A percentile compares a stretch with the other conserved stretches of the same genome.
Conservation (phyloP, 2,329 filamentous ascomycete genomes). For the Penicillium verrucosum region DNA sequence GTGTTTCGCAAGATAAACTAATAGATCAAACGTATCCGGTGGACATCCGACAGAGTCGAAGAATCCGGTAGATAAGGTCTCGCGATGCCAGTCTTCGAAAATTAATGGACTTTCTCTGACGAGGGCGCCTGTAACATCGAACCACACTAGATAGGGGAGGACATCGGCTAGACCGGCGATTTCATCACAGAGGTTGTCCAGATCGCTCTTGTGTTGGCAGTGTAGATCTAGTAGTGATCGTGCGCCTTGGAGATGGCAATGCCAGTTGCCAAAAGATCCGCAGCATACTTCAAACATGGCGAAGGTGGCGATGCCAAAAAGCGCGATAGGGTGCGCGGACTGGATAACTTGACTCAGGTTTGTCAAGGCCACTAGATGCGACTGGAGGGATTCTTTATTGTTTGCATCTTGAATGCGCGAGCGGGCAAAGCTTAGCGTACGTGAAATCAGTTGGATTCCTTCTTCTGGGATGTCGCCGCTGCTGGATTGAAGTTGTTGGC, state of each 20-base stretch:
- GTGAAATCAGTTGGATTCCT: conserved; percentile 25
- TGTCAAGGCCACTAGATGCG: conserved; percentile 35
- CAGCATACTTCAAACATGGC: conserved; percentile 47
- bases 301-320: conserved; percentile 46
- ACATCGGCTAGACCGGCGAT: conserved; percentile 41
- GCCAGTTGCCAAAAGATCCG: conserved; percentile 41
- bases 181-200: conserved; percentile 31
- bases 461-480: conserved; percentile 21
- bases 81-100: conserved; percentile 45
- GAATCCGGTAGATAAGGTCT: conserved; percentile 33
- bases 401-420: conserved; percentile 21
- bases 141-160: conserved; percentile 43
- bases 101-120: conserved; percentile 27
- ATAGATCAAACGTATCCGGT: conserved; percentile 38
- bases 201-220: conserved; percentile 34
- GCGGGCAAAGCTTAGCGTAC: conserved; percentile 24
- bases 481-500: conserved; percentile 23
- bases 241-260: conserved; percentile 41
- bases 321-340: conserved; percentile 42
- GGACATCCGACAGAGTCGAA: conserved; percentile 42
- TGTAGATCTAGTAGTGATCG: conserved; percentile 43
- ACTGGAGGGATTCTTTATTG: conserved; percentile 22
- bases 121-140: conserved; percentile 38
- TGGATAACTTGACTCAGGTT: conserved; percentile 41
- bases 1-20: conserved; percentile 32